Base-by-base conservation (phyloP, 257 asterid genomes). In the Solanum gandarillasii region DNA sequence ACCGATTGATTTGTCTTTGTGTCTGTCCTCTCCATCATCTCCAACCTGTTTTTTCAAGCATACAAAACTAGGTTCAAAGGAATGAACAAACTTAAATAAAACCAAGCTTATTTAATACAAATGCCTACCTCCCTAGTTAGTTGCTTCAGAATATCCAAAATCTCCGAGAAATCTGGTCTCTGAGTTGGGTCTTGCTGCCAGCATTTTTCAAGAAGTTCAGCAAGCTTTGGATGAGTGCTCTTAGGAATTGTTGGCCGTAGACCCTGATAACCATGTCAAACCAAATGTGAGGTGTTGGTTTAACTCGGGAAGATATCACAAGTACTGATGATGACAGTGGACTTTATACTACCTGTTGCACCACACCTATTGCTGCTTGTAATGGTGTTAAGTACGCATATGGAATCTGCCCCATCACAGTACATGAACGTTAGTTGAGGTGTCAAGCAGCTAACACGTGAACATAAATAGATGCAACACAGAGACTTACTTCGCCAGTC, bases 301-400 rank as follows among this genome's bases (percentile, higher is more conserved):
- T 38, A 70, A 43, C 39, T 48, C 31, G 86, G n/a, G 71, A 46
- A 79, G 13, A 62, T 36, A 85, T 23, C 43, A 32, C 23, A n/a
- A 65, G 87, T 39, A 20, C 52, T 39, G 12, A 27, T 20, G 84
- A 72, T 21, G 83, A 46, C 12, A 58, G 68, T 32, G 31, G 39
- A 18, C 27, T 4, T 12, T 35, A 81, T 75, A 27, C 78, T 90
- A 90, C 94, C 94, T 88, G 89, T 81, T 90, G 94, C 58, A 92
- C 94, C 71, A 92, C 94, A 4, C 94, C 94, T 35, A 92, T 84
- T 43, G 94, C 94, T 29, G 94, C 94, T 89, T 92, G 94, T 87
- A 92, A 87, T 65, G 94, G 94, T 43, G 94, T 89, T 87, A 91
- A 87, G 87, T 84, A 88, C 21, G 91, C 88, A 88, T 92, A 92